phyloP scores from a whole-genome alignment of 2,329 filamentous ascomycete genomes.

The Camillea tinctor region DNA sequence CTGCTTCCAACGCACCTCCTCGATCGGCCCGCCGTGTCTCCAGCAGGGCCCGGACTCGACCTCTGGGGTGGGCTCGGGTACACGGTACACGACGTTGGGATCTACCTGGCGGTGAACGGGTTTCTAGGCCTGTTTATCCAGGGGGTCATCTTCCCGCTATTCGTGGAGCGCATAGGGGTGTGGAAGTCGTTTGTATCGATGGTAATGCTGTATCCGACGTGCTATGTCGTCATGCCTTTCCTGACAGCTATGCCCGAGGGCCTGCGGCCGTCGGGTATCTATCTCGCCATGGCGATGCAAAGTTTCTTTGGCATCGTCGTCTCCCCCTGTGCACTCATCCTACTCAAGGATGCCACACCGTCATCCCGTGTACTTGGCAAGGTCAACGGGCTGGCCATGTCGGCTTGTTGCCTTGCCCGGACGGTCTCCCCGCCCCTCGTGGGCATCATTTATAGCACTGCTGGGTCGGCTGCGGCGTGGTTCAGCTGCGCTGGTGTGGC shows the following conservation, averaged over 20 bases:
- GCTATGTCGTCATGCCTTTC: slow-evolving; percentile 69
- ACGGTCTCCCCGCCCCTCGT: slow-evolving; percentile 68
- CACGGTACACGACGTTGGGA: slow-evolving; percentile 63
- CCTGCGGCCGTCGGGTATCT: slow-evolving; percentile 60
- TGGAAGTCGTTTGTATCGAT: slow-evolving; percentile 67
- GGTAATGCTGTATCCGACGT: slow-evolving; percentile 63
- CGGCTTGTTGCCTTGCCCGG: slow-evolving; percentile 68
- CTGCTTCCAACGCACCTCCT: slow-evolving; percentile 44
- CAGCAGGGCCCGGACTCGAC: slow-evolving; percentile 32
- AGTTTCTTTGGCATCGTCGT: slow-evolving; percentile 68
- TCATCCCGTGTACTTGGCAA: slow-evolving; percentile 61
- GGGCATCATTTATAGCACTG: slow-evolving; percentile 64
- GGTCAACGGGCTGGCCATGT: slow-evolving; percentile 72
- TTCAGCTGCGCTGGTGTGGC: slow-evolving; percentile 36
- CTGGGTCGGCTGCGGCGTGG: slow-evolving; percentile 46
- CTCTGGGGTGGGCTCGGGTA: slow-evolving; percentile 64
- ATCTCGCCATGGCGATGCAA: slow-evolving; percentile 62
- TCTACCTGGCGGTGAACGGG: slow-evolving; percentile 69
- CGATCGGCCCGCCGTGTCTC: slow-evolving; percentile 33
- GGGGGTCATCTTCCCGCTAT: slow-evolving; percentile 65
- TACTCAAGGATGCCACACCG: slow-evolving; percentile 71
- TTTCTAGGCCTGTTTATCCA: slow-evolving; percentile 72
- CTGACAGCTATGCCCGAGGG: slow-evolving; percentile 56
- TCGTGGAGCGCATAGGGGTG: slow-evolving; percentile 63
- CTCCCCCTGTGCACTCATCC: slow-evolving; percentile 66